Base-by-base conservation (phyloP, 495 filamentous ascomycete species). In the Apodospora peruviana region DNA sequence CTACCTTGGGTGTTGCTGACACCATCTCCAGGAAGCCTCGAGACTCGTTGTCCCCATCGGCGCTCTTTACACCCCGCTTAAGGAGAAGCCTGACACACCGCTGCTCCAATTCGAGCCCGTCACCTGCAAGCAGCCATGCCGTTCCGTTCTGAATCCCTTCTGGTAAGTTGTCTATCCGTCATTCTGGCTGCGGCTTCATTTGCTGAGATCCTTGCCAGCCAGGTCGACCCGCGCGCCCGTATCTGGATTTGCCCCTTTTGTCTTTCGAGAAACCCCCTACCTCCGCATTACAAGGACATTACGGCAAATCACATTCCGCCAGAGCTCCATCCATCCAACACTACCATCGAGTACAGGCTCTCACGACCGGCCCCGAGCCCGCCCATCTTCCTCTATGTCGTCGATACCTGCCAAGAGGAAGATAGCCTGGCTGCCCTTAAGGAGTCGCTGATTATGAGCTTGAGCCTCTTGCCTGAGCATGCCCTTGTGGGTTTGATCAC, bases 161-260 rank as follows among this genome's bases (percentile, higher is more conserved):
- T 94, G 90, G 90, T 95, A 78, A 51, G 78, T 36, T 23, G 11
- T 62, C 34, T 45, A 27, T 8, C 20, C 14, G 21, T 20, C 9
- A 1, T 3, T 46, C 12, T 20, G 12, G 16, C n/a, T 17, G 16
- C 19, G 36, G 27, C 27, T 32, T 12, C 5, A 9, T 22, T 19
- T 46, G 57, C 54, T 62, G 21, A 65, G 46, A 70, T 22, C 12
- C 34, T 19, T 29, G 11, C 35, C 58, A 96, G 93, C 70, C 90
- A 93, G 65, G 91, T 99, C 49, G 94, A 99, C 70, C 83, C 89
- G 57, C 87, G 94, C 50, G 93, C 90, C 53, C 82, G 90, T 43
- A 80, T 97, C 50, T 99, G 94, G 94, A 96, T 96, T 58, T 99
- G 94, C 61, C 94, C 94, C 5, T 99, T 97, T 74, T 99, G 94